Evolutionary conservation across 441 rosid genomes (phyloP).

Genomic region (Syzygium syzygioides): DNA sequence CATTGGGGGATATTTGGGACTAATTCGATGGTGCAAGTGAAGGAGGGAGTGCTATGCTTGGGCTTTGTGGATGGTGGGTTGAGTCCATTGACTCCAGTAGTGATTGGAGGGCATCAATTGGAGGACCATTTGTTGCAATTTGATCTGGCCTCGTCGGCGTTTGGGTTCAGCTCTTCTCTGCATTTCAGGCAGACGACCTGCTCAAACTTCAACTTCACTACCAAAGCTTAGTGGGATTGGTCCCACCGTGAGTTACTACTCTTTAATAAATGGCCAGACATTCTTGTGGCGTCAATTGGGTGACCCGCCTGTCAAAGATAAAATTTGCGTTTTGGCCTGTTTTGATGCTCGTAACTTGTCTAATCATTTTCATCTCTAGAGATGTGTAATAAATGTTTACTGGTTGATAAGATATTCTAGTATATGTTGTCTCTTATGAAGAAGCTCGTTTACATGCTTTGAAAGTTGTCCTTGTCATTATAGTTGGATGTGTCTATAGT

Average conservation of each 20-base stretch:
- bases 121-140: neutral
- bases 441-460: neutral
- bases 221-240: neutral
- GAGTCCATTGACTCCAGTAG: neutral
- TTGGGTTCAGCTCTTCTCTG: neutral
- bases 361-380: neutral
- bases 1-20: neutral
- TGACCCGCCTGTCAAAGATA: no score
- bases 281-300: neutral
- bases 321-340: neutral
- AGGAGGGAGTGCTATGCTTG: neutral
- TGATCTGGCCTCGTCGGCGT: neutral
- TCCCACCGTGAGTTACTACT: neutral
- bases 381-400: neutral
- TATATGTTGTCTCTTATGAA: neutral
- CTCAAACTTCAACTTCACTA: slow-evolving; percentile 3
- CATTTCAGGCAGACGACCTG: neutral
- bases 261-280: neutral
- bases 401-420: neutral
- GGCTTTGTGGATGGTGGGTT: neutral
- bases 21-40: neutral
- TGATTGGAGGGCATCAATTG: neutral
- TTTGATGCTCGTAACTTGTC: neutral
- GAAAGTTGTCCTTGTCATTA: neutral
- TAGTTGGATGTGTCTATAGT: neutral